Base-by-base conservation (phyloP, 2,329 filamentous ascomycete species). In the Botrytis byssoidea region DNA sequence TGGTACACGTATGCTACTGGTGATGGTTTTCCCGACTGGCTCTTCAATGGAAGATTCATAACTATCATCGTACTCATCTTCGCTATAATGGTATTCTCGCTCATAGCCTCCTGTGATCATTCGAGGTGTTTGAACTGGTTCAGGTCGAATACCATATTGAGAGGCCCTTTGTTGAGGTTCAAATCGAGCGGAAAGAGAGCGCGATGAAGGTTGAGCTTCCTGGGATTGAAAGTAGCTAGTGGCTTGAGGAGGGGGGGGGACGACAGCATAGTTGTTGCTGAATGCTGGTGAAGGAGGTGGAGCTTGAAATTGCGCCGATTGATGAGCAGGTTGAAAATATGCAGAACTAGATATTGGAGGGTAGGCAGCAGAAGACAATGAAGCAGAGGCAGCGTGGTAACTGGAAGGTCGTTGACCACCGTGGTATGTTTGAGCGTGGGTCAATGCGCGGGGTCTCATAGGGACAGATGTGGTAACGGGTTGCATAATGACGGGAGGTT, bases 171-270 rank as follows among this genome's bases (percentile, higher is more conserved):
- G 74, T 37, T 76, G 65, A 51, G 76, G 74, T 10, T 78, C 78
- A 55, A 80, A 80, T 70, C 79, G 72, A 29, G 71, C 72, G 10
- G 76, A 74, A 14, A 80, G 71, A 32, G 78, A 74, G 67, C 78
- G 73, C n/a, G 75, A 70, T 48, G 57, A 48, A 44, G 42, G 35
- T 72, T 68, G 71, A 20, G 40, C 42, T 18, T 72, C 70, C 16
- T 67, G 60, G 20, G 70, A 25, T 25, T 35, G 40, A 22, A 59
- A 73, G 29, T 73, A 65, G 25, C 46, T 35, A 37, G 32, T 66
- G 20, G 72, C 22, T 40, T 68, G 61, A 20, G 46, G 20, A 25
- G 40, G 29, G 22, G 57, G 12, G 9, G 44, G 59, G 4, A 29
- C 57, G 59, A 71, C 69, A 40, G 69, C 59, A 55, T 65, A 71